phyloP scores from a whole-genome alignment of 2,329 filamentous ascomycete species.

The Didymella arachidicola region DNA sequence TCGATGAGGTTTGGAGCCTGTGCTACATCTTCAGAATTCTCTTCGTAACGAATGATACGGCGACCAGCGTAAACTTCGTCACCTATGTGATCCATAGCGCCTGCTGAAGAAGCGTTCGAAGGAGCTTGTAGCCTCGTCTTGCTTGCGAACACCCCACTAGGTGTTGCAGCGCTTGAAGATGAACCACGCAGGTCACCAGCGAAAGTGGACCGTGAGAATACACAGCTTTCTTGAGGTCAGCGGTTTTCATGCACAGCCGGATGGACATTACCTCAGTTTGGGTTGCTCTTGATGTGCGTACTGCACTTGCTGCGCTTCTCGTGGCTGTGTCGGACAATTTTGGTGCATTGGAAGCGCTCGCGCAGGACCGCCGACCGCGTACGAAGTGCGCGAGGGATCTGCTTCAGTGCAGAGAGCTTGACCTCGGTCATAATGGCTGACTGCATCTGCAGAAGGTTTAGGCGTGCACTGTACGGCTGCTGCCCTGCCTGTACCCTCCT shows the following conservation, averaged over 20 bases:
- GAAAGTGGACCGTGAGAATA: constrained; percentile 4
- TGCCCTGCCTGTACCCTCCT: not conserved
- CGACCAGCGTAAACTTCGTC: constrained; percentile 12
- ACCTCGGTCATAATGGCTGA: not conserved
- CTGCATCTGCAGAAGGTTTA: not conserved
- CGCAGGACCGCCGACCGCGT: not conserved
- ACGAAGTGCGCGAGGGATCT: not conserved
- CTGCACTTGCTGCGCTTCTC: not conserved
- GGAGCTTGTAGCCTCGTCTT: too few relatives aligned
- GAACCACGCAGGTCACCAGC: constrained; percentile 9
- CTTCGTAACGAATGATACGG: constrained; percentile 4
- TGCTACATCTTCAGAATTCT: constrained; percentile 1
- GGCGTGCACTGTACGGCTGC: not conserved
- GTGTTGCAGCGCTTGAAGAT: not conserved
- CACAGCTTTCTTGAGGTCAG: not conserved
- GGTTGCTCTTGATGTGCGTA: constrained; percentile 12
- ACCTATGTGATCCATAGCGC: not conserved
- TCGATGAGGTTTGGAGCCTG: constrained; percentile 26
- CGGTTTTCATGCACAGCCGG: too few relatives aligned
- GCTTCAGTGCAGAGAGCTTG: not conserved
- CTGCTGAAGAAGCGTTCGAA: not conserved
- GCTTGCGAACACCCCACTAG: not conserved
- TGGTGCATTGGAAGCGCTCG: not conserved
- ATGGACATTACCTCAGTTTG: constrained; percentile 10
- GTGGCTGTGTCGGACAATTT: not conserved